Evolutionary conservation across 2,329 filamentous ascomycete species (phyloP), one percentile per base, ranked within the genome.

Genomic region (Fusarium tjaetaba): DNA sequence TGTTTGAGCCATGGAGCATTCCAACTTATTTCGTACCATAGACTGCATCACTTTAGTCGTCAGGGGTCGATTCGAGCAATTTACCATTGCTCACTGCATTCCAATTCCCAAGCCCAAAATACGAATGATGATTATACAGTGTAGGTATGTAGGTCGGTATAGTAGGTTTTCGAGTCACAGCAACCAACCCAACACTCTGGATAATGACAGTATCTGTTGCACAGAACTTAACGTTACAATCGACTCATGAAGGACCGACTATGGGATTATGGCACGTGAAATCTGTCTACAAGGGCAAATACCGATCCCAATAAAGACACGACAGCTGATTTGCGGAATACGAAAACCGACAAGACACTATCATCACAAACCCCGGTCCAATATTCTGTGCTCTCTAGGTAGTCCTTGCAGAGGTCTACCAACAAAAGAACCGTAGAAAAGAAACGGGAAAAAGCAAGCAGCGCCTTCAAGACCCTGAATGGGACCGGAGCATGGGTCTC

Each of bases 211-310:
- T 57, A 24, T 57, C 26, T 36, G 52, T 63, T 36, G 42, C 57
- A 64, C 42, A 52, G 41, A 43, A 63, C 57, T 68, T 45, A 68
- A 68, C 45, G 66, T 73, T 73, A 57, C 70, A 68, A 26, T 34
- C 24, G 57, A 36, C 28, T 53, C 48, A 55, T 36, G n/a, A 39
- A 46, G 28, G 14, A 52, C 22, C n/a, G 11, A 36, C 22, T n/a
- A 57, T 20, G 32, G 41, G 30, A 28, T 51, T 32, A 57, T 59
- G 52, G 45, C 38, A 46, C 51, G 36, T 59, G 59, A 42, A 49
- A 65, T 49, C 15, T 20, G 22, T 57, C 36, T 45, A 49, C 34
- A 56, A 46, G 51, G 24, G 36, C 36, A 59, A 38, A 66, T 30
- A 55, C 24, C 13, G 51, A 45, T 36, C 26, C 39, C 26, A 46